phyloP scores from a whole-genome alignment of 148 eudicot species.

The Rhododendron vialii region DNA sequence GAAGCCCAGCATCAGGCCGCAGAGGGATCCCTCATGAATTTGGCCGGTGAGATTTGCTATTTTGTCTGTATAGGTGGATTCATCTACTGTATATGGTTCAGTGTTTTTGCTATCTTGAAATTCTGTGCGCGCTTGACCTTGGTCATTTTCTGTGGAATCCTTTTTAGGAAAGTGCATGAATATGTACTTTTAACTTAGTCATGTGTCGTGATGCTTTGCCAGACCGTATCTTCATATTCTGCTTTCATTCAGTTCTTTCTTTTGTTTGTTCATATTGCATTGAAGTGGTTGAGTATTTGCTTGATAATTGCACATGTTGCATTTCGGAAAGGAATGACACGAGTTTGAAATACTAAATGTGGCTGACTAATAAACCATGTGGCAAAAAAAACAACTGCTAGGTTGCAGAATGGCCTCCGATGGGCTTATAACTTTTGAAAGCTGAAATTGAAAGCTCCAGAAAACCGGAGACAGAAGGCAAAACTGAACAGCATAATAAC shows the following conservation, averaged over 20 bases:
- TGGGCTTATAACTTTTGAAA: background rate
- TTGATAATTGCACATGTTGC: background rate
- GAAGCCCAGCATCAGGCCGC: conserved; percentile 56
- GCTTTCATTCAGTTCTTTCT: background rate
- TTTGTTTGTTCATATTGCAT: background rate
- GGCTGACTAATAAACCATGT: background rate
- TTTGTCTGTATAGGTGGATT: background rate
- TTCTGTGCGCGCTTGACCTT: background rate
- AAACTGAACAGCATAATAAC: background rate
- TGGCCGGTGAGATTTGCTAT: conserved; percentile 32
- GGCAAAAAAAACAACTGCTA: background rate
- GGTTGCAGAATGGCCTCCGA: background rate
- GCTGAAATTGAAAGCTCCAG: background rate
- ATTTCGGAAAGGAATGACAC: background rate
- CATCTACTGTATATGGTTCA: background rate
- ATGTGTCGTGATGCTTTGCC: background rate
- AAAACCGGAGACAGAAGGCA: background rate
- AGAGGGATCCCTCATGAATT: conserved; percentile 58
- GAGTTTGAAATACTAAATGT: background rate
- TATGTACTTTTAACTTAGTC: background rate
- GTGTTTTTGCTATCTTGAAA: background rate
- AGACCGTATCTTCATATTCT: background rate
- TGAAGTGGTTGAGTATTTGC: background rate
- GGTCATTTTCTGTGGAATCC: background rate
- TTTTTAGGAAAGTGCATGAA: background rate